Evolutionary conservation across 257 asterid species (phyloP).

Genomic region (Striga asiatica): DNA sequence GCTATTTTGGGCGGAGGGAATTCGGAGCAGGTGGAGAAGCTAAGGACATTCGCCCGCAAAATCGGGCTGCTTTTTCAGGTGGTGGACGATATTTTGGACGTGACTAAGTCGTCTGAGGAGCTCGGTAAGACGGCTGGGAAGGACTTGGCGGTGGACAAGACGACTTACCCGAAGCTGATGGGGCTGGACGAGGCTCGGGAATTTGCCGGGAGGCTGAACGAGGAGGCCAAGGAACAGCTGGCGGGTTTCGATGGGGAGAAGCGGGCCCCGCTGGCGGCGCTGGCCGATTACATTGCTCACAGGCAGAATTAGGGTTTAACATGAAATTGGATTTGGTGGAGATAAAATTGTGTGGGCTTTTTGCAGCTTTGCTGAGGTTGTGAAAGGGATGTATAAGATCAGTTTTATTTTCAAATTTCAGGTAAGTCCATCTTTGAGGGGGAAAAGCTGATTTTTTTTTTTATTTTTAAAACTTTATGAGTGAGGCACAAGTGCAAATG

Average conservation of each 20-base stretch:
- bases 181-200: conserved; percentile 22
- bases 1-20: conserved; percentile 34
- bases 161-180: conserved; percentile 26
- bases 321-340: neutral
- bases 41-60: conserved; percentile 24
- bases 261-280: conserved; percentile 21
- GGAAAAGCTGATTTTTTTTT: no score
- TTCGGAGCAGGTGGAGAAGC: conserved; percentile 20
- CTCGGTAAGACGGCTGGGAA: conserved; percentile 28
- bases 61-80: conserved; percentile 31
- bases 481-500: no score
- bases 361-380: neutral
- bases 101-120: conserved; percentile 25
- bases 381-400: neutral
- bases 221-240: conserved; percentile 20
- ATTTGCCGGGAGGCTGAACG: conserved; percentile 20
- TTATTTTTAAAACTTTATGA: no score
- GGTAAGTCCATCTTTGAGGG: no score
- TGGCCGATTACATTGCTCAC: conserved; percentile 25
- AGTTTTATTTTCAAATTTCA: neutral
- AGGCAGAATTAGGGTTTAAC: conserved; percentile 14
- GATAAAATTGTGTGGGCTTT: no score
- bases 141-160: conserved; percentile 19
- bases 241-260: conserved; percentile 17
- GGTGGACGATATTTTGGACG: conserved; percentile 29